A percentile compares a stretch with the other conserved stretches of the same genome.
Conservation (phyloP, 106 monocot species). For the Apostasia ramifera region DNA sequence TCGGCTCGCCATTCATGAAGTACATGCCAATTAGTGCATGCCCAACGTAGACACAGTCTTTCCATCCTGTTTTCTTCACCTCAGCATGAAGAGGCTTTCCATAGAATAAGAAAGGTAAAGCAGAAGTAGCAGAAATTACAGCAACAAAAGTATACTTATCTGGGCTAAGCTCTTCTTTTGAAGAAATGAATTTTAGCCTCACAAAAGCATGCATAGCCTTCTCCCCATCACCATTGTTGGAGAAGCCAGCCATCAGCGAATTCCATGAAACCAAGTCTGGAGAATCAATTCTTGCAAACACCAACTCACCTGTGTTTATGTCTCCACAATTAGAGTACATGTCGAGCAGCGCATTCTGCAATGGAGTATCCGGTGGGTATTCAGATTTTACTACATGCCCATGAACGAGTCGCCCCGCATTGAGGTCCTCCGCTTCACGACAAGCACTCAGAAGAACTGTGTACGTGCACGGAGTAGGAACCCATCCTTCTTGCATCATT, state of each 20-base stretch:
- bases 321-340: conserved; percentile 57
- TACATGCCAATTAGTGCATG: conserved; percentile 80
- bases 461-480: conserved; percentile 33
- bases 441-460: conserved; percentile 47
- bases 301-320: conserved; percentile 8
- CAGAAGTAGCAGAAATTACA: conserved; percentile 29
- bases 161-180: conserved; percentile 5
- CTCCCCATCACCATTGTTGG: conserved; percentile 19
- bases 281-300: conserved; percentile 31
- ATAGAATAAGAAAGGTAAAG: conserved; percentile 33
- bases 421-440: conserved; percentile 16
- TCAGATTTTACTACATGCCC: conserved; percentile 30
- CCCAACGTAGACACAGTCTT: conserved; percentile 44
- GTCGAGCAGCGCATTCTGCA: conserved; percentile 48
- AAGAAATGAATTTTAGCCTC: conserved; percentile 13
- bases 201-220: conserved; percentile 35
- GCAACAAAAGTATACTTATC: conserved; percentile 56
- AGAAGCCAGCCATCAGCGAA: conserved; percentile 37
- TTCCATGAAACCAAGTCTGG: conserved; percentile 53
- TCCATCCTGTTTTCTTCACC: conserved; percentile 45
- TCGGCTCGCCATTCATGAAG: conserved; percentile 56
- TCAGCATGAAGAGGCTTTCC: conserved; percentile 75
- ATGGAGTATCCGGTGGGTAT: conserved; percentile 16
- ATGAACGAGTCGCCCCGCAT: conserved; percentile 31
- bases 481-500: conserved; percentile 24